Evolutionary conservation across 164 flowering plant genomes (phyloP).

Genomic region (Aristolochia fimbriata): DNA sequence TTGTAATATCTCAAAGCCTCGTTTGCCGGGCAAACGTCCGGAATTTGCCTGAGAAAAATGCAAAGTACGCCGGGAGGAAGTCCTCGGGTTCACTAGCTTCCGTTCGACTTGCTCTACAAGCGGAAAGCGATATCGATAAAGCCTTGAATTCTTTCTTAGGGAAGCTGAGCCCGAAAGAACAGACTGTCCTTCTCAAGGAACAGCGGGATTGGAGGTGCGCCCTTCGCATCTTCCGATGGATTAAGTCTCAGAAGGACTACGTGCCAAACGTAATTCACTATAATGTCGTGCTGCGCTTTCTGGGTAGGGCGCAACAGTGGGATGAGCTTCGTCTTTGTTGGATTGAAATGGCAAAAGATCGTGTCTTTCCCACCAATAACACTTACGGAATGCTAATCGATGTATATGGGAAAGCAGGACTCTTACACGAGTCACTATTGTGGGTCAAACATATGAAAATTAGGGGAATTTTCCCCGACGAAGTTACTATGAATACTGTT

Average conservation of each 20-base stretch:
- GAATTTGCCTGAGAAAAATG: too few species aligned
- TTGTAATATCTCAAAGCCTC: too few species aligned
- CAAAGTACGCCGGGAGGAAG: too few species aligned
- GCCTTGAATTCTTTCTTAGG: too few species aligned
- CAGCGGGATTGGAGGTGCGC: conserved; percentile 58
- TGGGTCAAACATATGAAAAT: conserved; percentile 84
- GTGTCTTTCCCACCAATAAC: conserved; percentile 63
- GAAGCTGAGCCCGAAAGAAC: conserved; percentile 58
- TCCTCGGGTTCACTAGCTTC: too few species aligned
- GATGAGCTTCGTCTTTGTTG: conserved; percentile 78
- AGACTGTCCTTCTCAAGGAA: conserved; percentile 76
- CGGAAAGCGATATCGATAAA: too few species aligned
- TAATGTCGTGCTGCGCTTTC: conserved; percentile 61
- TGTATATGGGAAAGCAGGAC: conserved; percentile 86
- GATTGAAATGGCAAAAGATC: conserved; percentile 79
- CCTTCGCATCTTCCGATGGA: conserved; percentile 56
- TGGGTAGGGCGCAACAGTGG: conserved; percentile 78
- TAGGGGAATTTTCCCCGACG: conserved; percentile 79
- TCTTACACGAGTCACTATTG: conserved; percentile 66
- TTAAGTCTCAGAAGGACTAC: conserved; percentile 63
- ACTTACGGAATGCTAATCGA: conserved; percentile 79
- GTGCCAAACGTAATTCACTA: conserved; percentile 80
- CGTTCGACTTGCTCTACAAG: too few species aligned
- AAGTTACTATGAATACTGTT: conserved; percentile 77
- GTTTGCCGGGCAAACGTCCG: too few species aligned